Conservation (phyloP, 768 basidiomycete genomes). For the Calocybe indica region DNA sequence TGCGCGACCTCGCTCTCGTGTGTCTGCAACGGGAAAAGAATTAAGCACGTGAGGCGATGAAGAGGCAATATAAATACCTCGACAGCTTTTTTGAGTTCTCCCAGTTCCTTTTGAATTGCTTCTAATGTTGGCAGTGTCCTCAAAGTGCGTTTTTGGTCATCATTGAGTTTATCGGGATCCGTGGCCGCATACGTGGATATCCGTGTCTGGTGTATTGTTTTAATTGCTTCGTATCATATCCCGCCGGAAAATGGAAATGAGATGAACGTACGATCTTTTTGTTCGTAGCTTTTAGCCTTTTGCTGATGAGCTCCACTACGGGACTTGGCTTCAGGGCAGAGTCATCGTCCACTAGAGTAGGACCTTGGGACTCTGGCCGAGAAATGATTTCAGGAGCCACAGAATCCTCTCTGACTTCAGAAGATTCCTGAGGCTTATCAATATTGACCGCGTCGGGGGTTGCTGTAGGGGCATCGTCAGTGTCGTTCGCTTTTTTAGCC, state of each 20-base stretch:
- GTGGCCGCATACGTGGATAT: constrained; percentile 66
- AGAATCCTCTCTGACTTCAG: constrained; percentile 40
- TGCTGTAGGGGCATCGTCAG: constrained; percentile 42
- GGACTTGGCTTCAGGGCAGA: constrained; percentile 51
- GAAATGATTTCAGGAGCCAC: constrained; percentile 41
- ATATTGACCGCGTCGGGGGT: constrained; percentile 41
- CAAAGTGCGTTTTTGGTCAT: constrained; percentile 76
- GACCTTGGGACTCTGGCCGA: constrained; percentile 32
- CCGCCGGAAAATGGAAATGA: constrained; percentile 1
- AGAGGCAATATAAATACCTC: constrained; percentile 45
- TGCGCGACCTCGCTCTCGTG: constrained; percentile 60
- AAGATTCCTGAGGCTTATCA: constrained; percentile 41
- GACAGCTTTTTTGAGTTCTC: constrained; percentile 77
- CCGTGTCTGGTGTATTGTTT: constrained; percentile 44
- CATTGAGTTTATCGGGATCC: constrained; percentile 70
- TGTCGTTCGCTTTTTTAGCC: constrained; percentile 31
- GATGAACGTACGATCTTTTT: constrained; percentile 74
- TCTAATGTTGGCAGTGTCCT: constrained; percentile 73
- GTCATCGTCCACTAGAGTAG: constrained; percentile 41
- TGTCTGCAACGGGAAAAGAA: constrained; percentile 27
- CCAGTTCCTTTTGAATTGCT: constrained; percentile 74
- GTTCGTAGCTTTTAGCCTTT: constrained; percentile 66
- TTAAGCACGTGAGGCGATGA: constrained; percentile 6
- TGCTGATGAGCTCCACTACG: constrained; percentile 72
- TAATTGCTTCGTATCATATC: neutral